Evolutionary conservation across 768 basidiomycete species (phyloP).

Genomic region (Lactarius deliciosus): DNA sequence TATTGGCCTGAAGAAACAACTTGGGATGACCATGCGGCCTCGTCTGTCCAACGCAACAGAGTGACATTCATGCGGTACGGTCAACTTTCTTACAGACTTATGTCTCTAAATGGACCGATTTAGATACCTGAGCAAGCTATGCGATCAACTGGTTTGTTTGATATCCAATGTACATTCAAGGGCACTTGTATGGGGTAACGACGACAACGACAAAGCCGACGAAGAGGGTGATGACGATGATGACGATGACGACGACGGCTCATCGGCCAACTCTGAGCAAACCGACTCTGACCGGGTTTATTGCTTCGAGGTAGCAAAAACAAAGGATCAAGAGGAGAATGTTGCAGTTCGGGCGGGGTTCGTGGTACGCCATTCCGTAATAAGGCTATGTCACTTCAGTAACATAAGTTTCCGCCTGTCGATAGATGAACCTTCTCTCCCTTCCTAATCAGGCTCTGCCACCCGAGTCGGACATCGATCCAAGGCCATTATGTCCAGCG

Average conservation of each 20-base stretch:
- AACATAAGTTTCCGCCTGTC: not conserved
- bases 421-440: slow-evolving; percentile 1
- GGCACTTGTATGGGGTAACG: slow-evolving; percentile 44
- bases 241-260: slow-evolving; percentile 18
- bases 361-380: slow-evolving; percentile 36
- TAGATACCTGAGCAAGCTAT: slow-evolving; percentile 27
- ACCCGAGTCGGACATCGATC: not conserved
- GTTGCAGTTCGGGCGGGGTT: slow-evolving; percentile 47
- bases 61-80: slow-evolving; percentile 63
- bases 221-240: no score
- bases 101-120: not conserved
- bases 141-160: slow-evolving; percentile 54
- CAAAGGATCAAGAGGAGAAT: slow-evolving; percentile 54
- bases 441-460: not conserved
- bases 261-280: slow-evolving; percentile 40
- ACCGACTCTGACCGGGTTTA: slow-evolving; percentile 49
- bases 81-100: not conserved
- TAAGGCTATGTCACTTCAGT: rapidly evolving
- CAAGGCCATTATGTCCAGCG: not conserved
- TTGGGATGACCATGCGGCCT: slow-evolving; percentile 51
- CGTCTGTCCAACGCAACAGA: slow-evolving; percentile 51
- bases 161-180: slow-evolving; percentile 49
- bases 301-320: slow-evolving; percentile 55
- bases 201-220: slow-evolving; percentile 31
- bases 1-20: slow-evolving; percentile 65